Percentiles rank a stretch among this genome's conserved stretches.
Conservation (phyloP, 768 basidiomycete genomes). For the Lactifluus rugatus region DNA sequence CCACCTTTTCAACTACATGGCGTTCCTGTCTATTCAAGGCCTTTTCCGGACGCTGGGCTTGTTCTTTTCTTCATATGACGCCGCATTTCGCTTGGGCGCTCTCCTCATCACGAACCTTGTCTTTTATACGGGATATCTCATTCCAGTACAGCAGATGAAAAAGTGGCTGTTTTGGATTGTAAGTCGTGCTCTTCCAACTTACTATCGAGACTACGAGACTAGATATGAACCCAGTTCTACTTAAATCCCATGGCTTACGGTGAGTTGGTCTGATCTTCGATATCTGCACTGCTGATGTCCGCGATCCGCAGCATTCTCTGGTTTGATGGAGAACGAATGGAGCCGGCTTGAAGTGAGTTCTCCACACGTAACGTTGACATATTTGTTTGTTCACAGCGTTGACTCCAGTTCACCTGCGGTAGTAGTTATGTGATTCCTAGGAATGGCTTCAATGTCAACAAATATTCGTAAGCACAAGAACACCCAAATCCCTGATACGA, state of each 20-base stretch:
- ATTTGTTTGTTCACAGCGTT: slow-evolving; percentile 3
- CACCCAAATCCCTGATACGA: slow-evolving; percentile 10
- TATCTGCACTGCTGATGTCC: not conserved
- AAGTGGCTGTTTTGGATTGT: slow-evolving; percentile 83
- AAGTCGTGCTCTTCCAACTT: slow-evolving; percentile 22
- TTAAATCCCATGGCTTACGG: slow-evolving; percentile 70
- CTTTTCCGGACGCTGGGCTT: slow-evolving; percentile 73
- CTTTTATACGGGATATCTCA: slow-evolving; percentile 60
- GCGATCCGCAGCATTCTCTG: slow-evolving; percentile 50
- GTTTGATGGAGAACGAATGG: slow-evolving; percentile 82
- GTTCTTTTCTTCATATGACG: slow-evolving; percentile 45
- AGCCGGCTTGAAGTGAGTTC: slow-evolving; percentile 47
- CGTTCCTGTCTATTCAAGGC: slow-evolving; percentile 67
- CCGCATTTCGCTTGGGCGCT: slow-evolving; percentile 43
- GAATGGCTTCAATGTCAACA: slow-evolving; percentile 43
- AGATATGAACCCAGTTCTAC: slow-evolving; percentile 45
- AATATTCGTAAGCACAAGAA: slow-evolving; percentile 47
- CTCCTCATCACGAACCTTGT: slow-evolving; percentile 74
- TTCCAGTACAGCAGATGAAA: slow-evolving; percentile 62
- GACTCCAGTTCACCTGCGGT: slow-evolving; percentile 47
- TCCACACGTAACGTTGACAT: not conserved
- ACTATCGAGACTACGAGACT: not conserved
- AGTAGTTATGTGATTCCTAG: slow-evolving; percentile 57
- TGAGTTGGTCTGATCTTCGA: slow-evolving; percentile 22
- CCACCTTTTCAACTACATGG: slow-evolving; percentile 55